Evolutionary conservation across 371 early-diverging fungal species (phyloP), one percentile per base, ranked within the genome.

Genomic region (Rhizopus microsporus): DNA sequence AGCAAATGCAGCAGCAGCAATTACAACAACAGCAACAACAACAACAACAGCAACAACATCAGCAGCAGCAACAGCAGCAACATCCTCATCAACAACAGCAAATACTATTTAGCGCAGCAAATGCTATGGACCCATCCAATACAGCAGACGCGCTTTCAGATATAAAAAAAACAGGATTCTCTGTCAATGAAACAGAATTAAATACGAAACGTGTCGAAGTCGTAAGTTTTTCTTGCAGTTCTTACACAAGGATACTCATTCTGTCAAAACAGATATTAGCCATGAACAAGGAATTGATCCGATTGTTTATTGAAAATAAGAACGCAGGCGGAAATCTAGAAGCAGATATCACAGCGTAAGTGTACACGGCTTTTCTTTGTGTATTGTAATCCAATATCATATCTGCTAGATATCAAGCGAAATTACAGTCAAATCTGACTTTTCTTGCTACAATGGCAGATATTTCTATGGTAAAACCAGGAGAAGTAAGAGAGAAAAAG

Each of bases 361-460:
- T 50, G 23, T 7, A 10, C 43, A 32, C n/a, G 54, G 6, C 16
- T 43, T 10, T 16, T 32, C n/a, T 8, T 33, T 42, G n/a, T 15
- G 4, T 46, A 31, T 40, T 29, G 23, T 3, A 2, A 44, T 23
- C 23, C 33, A 13, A 31, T 23, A 8, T 45, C 15, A 10, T 15
- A 37, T 8, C 9, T 37, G 29, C 37, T 40, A 83, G 80, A 56
- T 83, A 83, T 59, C 79, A 81, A 68, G 47, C 71, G 31, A 69
- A 78, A 45, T 62, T 83, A 30, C 83, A 81, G 56, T 74, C 75
- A 1, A 83, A 83, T 54, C 60, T 83, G 30, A 74, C 78, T 10
- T 83, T 81, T 58, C 62, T 83, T 12, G 81, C 83, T 10, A 75
- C 78, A 4, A 80, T 83, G 68, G 83, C 83, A 37, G 83, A 83